Conservation (phyloP, 169 alveolate genomes). For the Eimeria sp. region DNA sequence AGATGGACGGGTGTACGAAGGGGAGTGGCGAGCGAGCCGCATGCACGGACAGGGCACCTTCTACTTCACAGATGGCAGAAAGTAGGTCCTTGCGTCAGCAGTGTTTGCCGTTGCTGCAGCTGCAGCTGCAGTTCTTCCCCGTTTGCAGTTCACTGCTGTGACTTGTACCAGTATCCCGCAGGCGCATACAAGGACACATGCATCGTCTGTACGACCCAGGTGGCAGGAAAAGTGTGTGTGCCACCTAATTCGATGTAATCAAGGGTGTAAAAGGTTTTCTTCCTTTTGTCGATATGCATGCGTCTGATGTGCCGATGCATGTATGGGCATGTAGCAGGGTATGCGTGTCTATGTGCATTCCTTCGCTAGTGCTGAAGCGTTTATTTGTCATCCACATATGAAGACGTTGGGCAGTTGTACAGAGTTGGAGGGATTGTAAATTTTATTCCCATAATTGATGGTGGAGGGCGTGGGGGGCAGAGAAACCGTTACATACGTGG, state of each 20-base stretch:
- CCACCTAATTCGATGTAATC: neutral
- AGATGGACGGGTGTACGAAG: constrained; percentile 90
- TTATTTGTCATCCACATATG: neutral
- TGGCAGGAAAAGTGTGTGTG: neutral
- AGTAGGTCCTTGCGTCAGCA: constrained; percentile 11
- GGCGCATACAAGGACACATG: neutral
- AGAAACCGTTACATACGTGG: neutral
- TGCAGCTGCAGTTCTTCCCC: neutral
- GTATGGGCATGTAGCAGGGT: neutral
- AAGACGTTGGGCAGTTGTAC: neutral
- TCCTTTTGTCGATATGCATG: neutral
- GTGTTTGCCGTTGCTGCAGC: neutral
- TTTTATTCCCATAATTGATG: neutral
- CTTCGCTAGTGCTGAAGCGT: neutral
- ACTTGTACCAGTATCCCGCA: neutral
- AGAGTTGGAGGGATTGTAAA: neutral
- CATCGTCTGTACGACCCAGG: neutral
- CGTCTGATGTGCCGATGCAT: neutral
- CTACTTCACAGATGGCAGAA: constrained; percentile 89
- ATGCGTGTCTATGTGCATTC: neutral
- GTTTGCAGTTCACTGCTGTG: neutral
- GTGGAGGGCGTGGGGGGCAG: neutral
- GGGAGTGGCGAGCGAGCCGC: constrained; percentile 88
- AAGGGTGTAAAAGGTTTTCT: neutral
- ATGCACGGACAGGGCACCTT: constrained; percentile 89